Base-by-base conservation (phyloP, 768 basidiomycete genomes). In the Boletus fagicola region DNA sequence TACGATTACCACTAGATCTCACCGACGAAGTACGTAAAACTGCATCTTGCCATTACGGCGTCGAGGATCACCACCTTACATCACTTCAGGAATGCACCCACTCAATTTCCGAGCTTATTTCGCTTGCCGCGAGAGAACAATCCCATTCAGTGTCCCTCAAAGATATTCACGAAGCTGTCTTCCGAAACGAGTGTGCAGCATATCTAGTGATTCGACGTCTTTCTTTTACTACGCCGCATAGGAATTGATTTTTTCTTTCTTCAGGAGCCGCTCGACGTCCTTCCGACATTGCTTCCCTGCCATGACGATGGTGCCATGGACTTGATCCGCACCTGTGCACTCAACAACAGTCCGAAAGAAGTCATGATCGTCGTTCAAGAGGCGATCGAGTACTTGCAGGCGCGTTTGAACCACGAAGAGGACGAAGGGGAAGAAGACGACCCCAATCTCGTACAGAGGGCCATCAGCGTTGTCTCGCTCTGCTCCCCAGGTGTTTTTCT, bases 321-420 rank as follows among this genome's bases (percentile, higher is more conserved):
- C 26, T n/a, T 81, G 26, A 59, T 79, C 16, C 61, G 54, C n/a
- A 24, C 64, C 15, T 70, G 78, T 28, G 70, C 70, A 4, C 48
- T 59, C 39, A 50, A 65, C 3, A 62, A 61, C 15, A 80, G 69
- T 51, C 71, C 75, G 0, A 80, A 80, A 56, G 79, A 80, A 61
- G 58, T 75, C 24, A 49, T 78, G 40, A 74, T 80, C 49, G 75
- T 75, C 2, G 46, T 73, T 18, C 76, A 79, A 49, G 80, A 78
- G 60, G 62, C 60, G 7, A 53, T 75, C 31, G 80, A 78, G 58
- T 55, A 53, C 28, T 46, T 80, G 22, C 60, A 65, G 26, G 52
- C 47, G 5, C 42, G 16, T 52, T 26, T 56, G 39, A 51, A 64
- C 52, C 51, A 53, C 24, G 62, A 62, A 13, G 65, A 61, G 4